These are phyloP conservation scores for Podospora fimiseda DNA, from an alignment of 495 filamentous ascomycete species.

Conservation along the genomic window DNA sequence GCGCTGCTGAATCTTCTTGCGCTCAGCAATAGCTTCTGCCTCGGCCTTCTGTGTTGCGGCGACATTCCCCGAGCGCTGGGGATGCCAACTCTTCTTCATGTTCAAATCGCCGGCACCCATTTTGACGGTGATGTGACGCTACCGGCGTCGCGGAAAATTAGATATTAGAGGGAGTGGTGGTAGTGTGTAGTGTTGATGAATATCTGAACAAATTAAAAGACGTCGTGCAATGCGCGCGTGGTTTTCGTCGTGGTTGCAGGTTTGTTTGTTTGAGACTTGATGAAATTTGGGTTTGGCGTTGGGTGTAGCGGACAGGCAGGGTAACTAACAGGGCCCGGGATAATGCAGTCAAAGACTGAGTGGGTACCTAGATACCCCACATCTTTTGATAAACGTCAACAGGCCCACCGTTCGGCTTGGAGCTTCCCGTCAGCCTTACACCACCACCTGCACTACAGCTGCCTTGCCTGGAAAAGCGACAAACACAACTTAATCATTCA, in stretches of 20 bases:
- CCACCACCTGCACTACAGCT: background rate
- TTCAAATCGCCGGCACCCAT: constrained; percentile 85
- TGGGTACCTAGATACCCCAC: too few species aligned
- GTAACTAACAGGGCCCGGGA: too few species aligned
- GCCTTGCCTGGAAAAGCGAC: background rate
- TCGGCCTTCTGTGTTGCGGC: constrained; percentile 47
- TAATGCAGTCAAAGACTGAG: too few species aligned
- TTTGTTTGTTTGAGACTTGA: too few species aligned
- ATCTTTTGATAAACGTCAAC: background rate
- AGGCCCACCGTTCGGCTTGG: background rate
- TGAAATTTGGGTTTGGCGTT: too few species aligned
- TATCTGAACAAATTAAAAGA: too few species aligned
- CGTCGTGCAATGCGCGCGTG: too few species aligned
- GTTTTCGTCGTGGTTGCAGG: too few species aligned
- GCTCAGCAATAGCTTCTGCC: constrained; percentile 88
- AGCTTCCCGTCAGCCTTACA: background rate
- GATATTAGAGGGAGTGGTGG: background rate
- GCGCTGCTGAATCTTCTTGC: constrained; percentile 80
- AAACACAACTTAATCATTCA: background rate
- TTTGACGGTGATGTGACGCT: constrained; percentile 37
- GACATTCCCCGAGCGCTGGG: constrained; percentile 31
- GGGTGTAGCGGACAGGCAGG: too few species aligned
- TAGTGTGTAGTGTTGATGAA: background rate
- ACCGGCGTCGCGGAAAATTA: constrained; percentile 11
- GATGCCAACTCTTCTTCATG: constrained; percentile 96